Evolutionary conservation across 768 basidiomycete genomes (phyloP).

Genomic region (Lepiota subincarnata): DNA sequence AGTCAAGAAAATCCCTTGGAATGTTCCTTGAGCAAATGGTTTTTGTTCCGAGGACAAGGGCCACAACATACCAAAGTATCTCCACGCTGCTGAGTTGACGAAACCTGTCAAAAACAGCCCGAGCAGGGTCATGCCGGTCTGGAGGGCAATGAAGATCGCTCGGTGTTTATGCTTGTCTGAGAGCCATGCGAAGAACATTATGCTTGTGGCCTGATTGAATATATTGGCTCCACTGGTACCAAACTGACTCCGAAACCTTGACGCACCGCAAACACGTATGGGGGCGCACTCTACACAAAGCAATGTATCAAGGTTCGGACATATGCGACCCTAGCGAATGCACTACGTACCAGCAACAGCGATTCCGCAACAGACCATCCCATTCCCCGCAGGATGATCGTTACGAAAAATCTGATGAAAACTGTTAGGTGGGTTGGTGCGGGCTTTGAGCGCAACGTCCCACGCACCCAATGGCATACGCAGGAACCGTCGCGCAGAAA

Average conservation of each 20-base stretch:
- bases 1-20: conserved; percentile 40
- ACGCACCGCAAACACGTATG: conserved; percentile 44
- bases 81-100: conserved; percentile 27
- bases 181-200: conserved; percentile 41
- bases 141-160: conserved; percentile 38
- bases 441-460: neutral
- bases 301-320: neutral
- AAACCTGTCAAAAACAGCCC: conserved; percentile 41
- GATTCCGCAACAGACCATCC: conserved; percentile 42
- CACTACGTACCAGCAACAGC: conserved; percentile 33
- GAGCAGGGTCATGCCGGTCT: conserved; percentile 35
- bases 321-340: neutral
- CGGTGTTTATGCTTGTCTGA: conserved; percentile 43
- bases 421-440: conserved; percentile 1
- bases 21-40: conserved; percentile 8
- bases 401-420: conserved; percentile 36
- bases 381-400: conserved; percentile 44
- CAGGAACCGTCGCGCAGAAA: conserved; percentile 46
- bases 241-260: conserved; percentile 1
- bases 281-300: conserved; percentile 40
- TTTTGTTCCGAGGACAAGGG: neutral
- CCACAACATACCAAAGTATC: conserved; percentile 35
- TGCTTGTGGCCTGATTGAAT: conserved; percentile 29
- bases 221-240: conserved; percentile 11
- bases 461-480: conserved; percentile 43